Conservation (phyloP, 352 stramenopile species). For the Globisporangium nagaii region DNA sequence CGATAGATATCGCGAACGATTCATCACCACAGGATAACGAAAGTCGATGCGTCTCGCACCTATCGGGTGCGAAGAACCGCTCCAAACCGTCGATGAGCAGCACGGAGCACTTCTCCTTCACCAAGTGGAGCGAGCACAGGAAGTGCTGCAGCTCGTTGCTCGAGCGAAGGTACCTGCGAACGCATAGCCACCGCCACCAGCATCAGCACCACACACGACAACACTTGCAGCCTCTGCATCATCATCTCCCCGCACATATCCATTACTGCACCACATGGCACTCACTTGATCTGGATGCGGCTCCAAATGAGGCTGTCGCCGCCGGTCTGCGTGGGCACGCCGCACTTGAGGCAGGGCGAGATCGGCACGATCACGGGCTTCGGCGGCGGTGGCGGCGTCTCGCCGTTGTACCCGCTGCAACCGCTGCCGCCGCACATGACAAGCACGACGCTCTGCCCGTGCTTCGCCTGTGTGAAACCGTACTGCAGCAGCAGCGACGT, state of each 20-base stretch:
- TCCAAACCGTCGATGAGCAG: conserved; percentile 59
- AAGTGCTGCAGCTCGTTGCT: conserved; percentile 52
- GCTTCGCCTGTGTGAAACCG: conserved; percentile 46
- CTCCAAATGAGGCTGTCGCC: conserved; percentile 39
- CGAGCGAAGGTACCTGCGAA: conserved; percentile 35
- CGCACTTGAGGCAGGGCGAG: conserved; percentile 33
- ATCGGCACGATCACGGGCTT: conserved; percentile 27
- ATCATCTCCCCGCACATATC: neutral
- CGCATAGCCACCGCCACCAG: no score
- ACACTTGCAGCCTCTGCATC: neutral
- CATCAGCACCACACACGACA: neutral
- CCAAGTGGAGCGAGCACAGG: conserved; percentile 50
- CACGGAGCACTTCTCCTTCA: conserved; percentile 36
- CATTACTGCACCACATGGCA: neutral
- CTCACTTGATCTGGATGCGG: conserved; percentile 63
- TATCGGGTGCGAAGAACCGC: conserved; percentile 37
- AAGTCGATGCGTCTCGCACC: no score
- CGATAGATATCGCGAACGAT: neutral
- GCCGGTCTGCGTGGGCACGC: conserved; percentile 36
- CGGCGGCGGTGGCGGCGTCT: conserved; percentile 15
- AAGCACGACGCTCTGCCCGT: conserved; percentile 39
- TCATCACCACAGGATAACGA: no score
- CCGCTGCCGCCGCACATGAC: conserved; percentile 36
- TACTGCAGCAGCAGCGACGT: conserved; percentile 65
- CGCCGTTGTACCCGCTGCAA: no score